Evolutionary conservation across 139 green algal species (phyloP), one percentile per base, ranked within the genome.

Genomic region (Picochlorum sp.): DNA sequence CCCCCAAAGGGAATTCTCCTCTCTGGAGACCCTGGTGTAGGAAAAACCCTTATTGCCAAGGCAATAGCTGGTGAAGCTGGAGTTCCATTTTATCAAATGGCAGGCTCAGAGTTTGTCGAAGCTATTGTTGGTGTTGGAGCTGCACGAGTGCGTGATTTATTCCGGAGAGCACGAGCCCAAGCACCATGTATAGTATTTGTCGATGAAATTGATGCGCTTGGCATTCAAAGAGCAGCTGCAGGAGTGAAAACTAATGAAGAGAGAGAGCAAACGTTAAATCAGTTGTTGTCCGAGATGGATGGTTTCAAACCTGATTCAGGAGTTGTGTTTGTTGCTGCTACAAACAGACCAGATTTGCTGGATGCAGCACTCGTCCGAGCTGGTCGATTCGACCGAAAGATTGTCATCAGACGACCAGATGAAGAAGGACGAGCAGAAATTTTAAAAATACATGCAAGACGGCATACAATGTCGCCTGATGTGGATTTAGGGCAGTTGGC

Each of bases 221-320:
- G 88, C 2, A 82, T 89, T 58, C 86, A 82, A 70, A 75, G 94
- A 26, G 88, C 88, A 5, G 71, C 82, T 54, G 85, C 77, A 63
- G 80, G 70, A 30, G 73, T 69, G 69, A 49, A 49, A 21, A 82
- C 79, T 30, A 84, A 85, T 55, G 79, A 85, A 67, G 79, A 85
- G 75, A 79, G 83, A 11, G 87, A 94, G 73, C 87, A 98, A 82
- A 96, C 93, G 50, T 80, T 98, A 18, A 98, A 98, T 73, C 92
- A 98, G 85, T 83, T 98, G 70, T 80, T 98, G 51, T 92, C 87
- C 1, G 93, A 98, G 81, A 96, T 99, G 79, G 94, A 99, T 71
- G 94, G 94, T 38, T 98, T 99, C 76, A 91, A 86, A 10, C 89
- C 88, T 15, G 87, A 92, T 64, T 77, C 67, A 2, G 94, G 94